These are phyloP conservation scores for Drechmeria coniospora DNA, from an alignment of 2,329 filamentous ascomycete species.

Conservation along the genomic window DNA sequence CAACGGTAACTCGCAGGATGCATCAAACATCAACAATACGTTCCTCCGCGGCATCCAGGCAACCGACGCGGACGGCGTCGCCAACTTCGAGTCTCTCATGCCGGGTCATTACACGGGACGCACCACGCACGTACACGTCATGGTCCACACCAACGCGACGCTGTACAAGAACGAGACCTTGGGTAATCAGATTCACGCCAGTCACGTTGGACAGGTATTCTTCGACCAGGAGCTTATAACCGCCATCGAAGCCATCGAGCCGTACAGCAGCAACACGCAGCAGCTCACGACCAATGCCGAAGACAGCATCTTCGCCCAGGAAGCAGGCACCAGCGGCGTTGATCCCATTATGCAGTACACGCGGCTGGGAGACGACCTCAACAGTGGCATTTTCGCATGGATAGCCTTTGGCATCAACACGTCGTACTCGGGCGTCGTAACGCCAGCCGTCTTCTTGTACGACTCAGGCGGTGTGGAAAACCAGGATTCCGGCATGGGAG, in stretches of 20 bases:
- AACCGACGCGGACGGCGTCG: slow-evolving; percentile 26
- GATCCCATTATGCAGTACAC: slow-evolving; percentile 45
- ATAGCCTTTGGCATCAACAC: slow-evolving; percentile 29
- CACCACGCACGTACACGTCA: slow-evolving; percentile 30
- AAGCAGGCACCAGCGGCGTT: slow-evolving; percentile 30
- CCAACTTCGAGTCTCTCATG: slow-evolving; percentile 26
- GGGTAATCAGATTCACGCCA: slow-evolving; percentile 22
- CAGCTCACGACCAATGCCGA: slow-evolving; percentile 33
- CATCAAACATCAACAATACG: slow-evolving; percentile 16
- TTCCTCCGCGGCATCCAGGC: slow-evolving; percentile 21
- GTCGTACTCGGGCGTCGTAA: slow-evolving; percentile 8
- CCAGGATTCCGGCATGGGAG: slow-evolving; percentile 5
- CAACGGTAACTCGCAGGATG: slow-evolving; percentile 27
- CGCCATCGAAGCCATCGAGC: slow-evolving; percentile 30
- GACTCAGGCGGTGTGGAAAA: slow-evolving; percentile 17
- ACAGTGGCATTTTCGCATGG: slow-evolving; percentile 39
- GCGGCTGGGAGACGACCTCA: slow-evolving; percentile 34
- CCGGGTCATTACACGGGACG: slow-evolving; percentile 29
- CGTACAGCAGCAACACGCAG: slow-evolving; percentile 32
- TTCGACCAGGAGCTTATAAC: slow-evolving; percentile 43
- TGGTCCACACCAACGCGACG: slow-evolving; percentile 22
- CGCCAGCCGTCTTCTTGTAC: slow-evolving; percentile 17
- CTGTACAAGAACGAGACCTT: slow-evolving; percentile 18
- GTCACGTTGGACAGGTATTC: slow-evolving; percentile 50
- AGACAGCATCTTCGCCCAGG: slow-evolving; percentile 30